Evolutionary conservation across 371 early-diverging fungal genomes (phyloP), one percentile per base, ranked within the genome.

Genomic region (Quaeritorhiza haematococci): DNA sequence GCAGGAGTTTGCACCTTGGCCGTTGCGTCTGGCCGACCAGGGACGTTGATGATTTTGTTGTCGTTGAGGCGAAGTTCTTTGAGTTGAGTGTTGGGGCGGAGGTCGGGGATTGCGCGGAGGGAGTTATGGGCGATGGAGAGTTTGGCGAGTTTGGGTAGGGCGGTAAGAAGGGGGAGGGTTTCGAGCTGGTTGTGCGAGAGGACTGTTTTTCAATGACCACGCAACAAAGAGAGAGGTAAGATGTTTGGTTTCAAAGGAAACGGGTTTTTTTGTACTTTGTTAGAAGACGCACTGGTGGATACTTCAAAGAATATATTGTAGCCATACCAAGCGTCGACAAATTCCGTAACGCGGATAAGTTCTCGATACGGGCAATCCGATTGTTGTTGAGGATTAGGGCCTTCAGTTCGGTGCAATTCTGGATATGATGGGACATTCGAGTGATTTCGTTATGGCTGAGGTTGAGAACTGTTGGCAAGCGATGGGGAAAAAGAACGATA

Each of bases 361-460:
- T 76, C 30, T 88, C 88, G 42, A 90, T 76, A 43, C 67, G 63
- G 27, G 74, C 67, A 46, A 92, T 76, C 41, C 75, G 49, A 69
- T 93, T 93, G 66, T 91, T 73, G 61, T 86, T 88, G 27, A 91
- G 74, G 38, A 92, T 86, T n/a, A 92, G 69, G 3, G 93, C 93
- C 56, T 88, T 89, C 24, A 92, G 73, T 32, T 78, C 64, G n/a
- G 59, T 72, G 27, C 86, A 76, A 19, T 68, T 72, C 6, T 71
- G 62, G n/a, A 86, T 61, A 55, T 82, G 75, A 17, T 65, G 65
- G 33, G 85, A 80, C 46, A 92, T 80, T 28, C 79, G 71, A 27
- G 68, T 82, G 33, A 90, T 52, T 34, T 82, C 62, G 67, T 92
- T 92, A 57, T 83, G 75, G 59, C 86, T 82, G 61, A 90, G 64